Base-by-base conservation (phyloP, 345 rosid genomes). In the Murraya koenigii region DNA sequence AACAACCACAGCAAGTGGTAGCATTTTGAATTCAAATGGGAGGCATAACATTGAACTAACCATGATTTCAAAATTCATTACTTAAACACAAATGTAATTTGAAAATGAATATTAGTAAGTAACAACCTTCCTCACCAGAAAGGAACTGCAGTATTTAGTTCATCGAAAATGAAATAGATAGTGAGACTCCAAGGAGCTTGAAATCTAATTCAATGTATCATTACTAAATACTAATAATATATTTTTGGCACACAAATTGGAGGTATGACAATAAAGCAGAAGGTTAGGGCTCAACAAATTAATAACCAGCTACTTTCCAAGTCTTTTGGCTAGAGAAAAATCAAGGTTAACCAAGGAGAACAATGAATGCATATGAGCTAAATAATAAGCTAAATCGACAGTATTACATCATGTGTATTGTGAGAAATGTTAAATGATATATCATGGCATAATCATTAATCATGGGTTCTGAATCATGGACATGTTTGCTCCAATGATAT, bases 141-240 rank as follows among this genome's bases (percentile, higher is more conserved):
- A 20, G 52, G 54, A 23, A 33, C 66, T 36, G 32, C 49, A 52
- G 3, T 9, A 60, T 13, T 38, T 73, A 73, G 33, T 60, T 19
- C 44, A 72, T 25, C 58, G 9, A 33, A 14, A 56, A 22, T 26
- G 38, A 35, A 72, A 13, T 14, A 41, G 39, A 26, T 36, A 23
- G 66, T 17, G 36, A 58, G 26, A 58, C 6, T 72, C 76, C 55
- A 59, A 73, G 67, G 26, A 25, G 76, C 56, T 73, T 73, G 54
- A 5, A 69, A 25, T 17, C 36, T 39, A 44, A 60, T 33, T n/a
- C 25, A 3, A 25, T 15, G 6, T 25, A 73, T 47, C 33, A 35
- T 1, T 25, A 36, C 23, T 59, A 38, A 20, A 39, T 39, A 59
- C 38, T 26, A 73, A 15, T 15, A 38, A 15, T 36, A 8, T 19